Conservation (phyloP, 2,329 filamentous ascomycete species). For the Sclerotinia sclerotiorum region DNA sequence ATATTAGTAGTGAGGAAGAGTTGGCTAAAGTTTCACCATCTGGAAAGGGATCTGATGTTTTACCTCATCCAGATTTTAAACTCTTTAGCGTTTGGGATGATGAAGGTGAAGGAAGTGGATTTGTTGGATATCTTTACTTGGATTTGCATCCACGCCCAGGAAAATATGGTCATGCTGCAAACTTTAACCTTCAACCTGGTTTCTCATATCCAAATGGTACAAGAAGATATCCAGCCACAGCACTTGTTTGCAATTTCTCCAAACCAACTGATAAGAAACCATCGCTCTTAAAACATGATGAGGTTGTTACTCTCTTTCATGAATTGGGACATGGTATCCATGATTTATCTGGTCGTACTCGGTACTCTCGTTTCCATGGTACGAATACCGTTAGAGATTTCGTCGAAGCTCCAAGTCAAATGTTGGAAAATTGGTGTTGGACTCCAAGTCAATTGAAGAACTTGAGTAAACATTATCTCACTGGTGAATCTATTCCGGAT, state of each 20-base stretch:
- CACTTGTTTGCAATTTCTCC: slow-evolving; percentile 82
- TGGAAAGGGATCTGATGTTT: slow-evolving; percentile 48
- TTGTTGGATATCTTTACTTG: slow-evolving; percentile 80
- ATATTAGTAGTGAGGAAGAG: slow-evolving; percentile 63
- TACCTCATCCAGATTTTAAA: slow-evolving; percentile 82
- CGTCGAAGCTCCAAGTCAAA: slow-evolving; percentile 69
- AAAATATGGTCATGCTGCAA: slow-evolving; percentile 83
- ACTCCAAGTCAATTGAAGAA: slow-evolving; percentile 62
- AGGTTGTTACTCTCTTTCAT: slow-evolving; percentile 81
- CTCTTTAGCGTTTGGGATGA: slow-evolving; percentile 83
- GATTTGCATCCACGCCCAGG: slow-evolving; percentile 77
- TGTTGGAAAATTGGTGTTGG: slow-evolving; percentile 79
- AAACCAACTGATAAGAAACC: slow-evolving; percentile 77
- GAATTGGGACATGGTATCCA: slow-evolving; percentile 72
- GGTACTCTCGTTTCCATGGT: slow-evolving; percentile 66
- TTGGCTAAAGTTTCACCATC: slow-evolving; percentile 39
- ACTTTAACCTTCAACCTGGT: slow-evolving; percentile 78
- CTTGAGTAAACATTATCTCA: slow-evolving; percentile 73
- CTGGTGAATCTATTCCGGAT: slow-evolving; percentile 68
- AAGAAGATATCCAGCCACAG: slow-evolving; percentile 73
- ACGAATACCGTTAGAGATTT: slow-evolving; percentile 67
- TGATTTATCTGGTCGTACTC: slow-evolving; percentile 62
- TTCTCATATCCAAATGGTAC: slow-evolving; percentile 66
- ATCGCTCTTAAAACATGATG: slow-evolving; percentile 76
- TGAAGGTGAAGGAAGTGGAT: slow-evolving; percentile 65